Percentiles rank a stretch among this genome's conserved stretches.
These are phyloP conservation scores for Podila horticola DNA, from an alignment of 192 early-diverging fungal species.

Conservation along the genomic window DNA sequence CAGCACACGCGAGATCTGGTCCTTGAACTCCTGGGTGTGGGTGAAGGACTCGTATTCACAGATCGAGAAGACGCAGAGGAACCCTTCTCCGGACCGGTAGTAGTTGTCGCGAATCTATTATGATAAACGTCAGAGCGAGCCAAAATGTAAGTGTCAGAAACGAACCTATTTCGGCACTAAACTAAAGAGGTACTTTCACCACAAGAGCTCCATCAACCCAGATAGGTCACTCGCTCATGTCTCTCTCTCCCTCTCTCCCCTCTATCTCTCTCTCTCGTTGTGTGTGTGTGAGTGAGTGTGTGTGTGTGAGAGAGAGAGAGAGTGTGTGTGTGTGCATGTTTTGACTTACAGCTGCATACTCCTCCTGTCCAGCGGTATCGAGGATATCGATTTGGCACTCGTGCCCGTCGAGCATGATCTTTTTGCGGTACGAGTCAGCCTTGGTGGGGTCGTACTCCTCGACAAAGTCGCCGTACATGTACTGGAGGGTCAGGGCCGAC, in stretches of 20 bases:
- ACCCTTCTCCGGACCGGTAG: constrained; percentile 87
- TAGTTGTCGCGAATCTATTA: constrained; percentile 84
- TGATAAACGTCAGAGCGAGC: neutral
- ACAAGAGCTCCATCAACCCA: neutral
- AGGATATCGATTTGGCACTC: constrained; percentile 92
- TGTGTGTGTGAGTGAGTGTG: no score
- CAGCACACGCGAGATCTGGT: constrained; percentile 86
- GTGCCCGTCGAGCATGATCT: constrained; percentile 73
- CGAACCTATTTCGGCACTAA: neutral
- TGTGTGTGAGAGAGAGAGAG: no score
- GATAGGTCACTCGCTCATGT: neutral
- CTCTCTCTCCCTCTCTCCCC: neutral
- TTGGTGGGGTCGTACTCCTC: constrained; percentile 96
- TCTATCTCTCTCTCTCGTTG: no score
- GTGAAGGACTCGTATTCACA: constrained; percentile 83
- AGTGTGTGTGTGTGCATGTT: no score
- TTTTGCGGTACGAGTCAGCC: constrained; percentile 91
- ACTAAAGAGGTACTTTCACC: neutral
- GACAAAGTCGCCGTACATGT: constrained; percentile 94
- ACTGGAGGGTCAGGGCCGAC: constrained; percentile 88
- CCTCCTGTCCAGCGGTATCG: constrained; percentile 91
- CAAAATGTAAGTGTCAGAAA: neutral
- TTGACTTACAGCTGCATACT: constrained; percentile 88
- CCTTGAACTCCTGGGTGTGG: constrained; percentile 86
- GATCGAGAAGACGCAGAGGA: constrained; percentile 86